Evolutionary conservation across 768 basidiomycete species (phyloP).

Genomic region (Boletus rubescentipes): DNA sequence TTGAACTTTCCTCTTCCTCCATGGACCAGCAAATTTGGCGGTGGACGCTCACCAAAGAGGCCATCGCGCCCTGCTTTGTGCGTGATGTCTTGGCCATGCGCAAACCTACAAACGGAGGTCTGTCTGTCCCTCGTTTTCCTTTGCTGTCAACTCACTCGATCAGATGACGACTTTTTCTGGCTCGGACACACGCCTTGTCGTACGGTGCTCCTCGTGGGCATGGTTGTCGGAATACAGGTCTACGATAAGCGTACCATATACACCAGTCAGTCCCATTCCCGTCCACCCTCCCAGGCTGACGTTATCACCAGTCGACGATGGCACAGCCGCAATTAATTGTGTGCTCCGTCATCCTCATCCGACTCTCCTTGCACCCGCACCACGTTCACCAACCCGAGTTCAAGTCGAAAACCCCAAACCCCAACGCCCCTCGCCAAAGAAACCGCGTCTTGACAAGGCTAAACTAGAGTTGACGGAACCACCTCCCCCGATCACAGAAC

Average conservation of each 20-base stretch:
- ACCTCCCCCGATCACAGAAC: constrained; percentile 40
- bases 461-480: constrained; percentile 10
- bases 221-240: constrained; percentile 60
- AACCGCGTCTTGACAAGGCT: constrained; percentile 7
- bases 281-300: neutral
- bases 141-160: neutral
- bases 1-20: neutral
- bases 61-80: constrained; percentile 55
- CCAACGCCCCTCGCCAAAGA: constrained; percentile 16
- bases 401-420: neutral
- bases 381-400: neutral
- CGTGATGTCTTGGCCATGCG: constrained; percentile 52
- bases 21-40: constrained; percentile 32
- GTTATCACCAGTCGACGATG: constrained; percentile 63
- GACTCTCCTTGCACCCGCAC: constrained; percentile 16
- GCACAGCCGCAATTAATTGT: constrained; percentile 73
- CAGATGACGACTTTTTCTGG: constrained; percentile 67
- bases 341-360: constrained; percentile 41
- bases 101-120: constrained; percentile 35
- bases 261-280: constrained; percentile 38
- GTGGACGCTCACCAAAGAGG: constrained; percentile 59
- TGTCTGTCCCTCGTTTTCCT: neutral
- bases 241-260: constrained; percentile 64
- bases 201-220: constrained; percentile 56
- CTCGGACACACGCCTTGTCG: constrained; percentile 71